phyloP scores from a whole-genome alignment of 495 filamentous ascomycete species.

The Wilcoxina mikolae region DNA sequence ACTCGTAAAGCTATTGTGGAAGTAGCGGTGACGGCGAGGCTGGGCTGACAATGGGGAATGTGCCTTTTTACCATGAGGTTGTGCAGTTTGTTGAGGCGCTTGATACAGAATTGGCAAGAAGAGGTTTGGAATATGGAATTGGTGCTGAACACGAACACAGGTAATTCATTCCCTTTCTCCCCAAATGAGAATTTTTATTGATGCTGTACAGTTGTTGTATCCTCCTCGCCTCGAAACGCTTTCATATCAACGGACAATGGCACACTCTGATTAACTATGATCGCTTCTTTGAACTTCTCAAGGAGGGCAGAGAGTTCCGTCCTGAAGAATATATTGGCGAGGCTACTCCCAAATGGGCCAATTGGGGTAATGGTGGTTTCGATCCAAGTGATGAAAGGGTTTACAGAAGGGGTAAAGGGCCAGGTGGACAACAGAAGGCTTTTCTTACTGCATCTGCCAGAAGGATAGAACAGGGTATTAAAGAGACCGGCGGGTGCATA shows the following conservation, averaged over 20 bases:
- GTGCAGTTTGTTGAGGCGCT: constrained; percentile 62
- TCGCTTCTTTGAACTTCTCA: constrained; percentile 70
- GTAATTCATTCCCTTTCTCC: constrained; percentile 9
- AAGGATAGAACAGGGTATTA: too few relatives aligned
- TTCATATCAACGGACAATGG: constrained; percentile 62
- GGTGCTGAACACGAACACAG: constrained; percentile 81
- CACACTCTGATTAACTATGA: constrained; percentile 83
- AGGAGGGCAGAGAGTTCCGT: constrained; percentile 54
- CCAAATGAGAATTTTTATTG: neutral
- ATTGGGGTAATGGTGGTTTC: constrained; percentile 88
- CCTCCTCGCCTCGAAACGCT: constrained; percentile 63
- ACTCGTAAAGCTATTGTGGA: too few relatives aligned
- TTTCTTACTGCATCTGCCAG: too few relatives aligned
- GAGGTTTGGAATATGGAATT: constrained; percentile 71
- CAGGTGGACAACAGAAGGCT: constrained; percentile 6
- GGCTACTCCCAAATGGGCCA: constrained; percentile 79
- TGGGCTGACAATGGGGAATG: constrained; percentile 86
- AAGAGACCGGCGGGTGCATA: too few relatives aligned
- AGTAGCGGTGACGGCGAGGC: constrained; percentile 65
- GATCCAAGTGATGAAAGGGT: constrained; percentile 80
- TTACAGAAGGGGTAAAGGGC: constrained; percentile 53
- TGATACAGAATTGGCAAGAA: constrained; percentile 44
- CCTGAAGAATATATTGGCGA: constrained; percentile 83
- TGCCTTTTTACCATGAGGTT: constrained; percentile 87
- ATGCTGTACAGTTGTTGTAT: constrained; percentile 57